A percentile compares a stretch with the other conserved stretches of the same genome.
Conservation (phyloP, 352 stramenopile species). For the Pythium volutum region DNA sequence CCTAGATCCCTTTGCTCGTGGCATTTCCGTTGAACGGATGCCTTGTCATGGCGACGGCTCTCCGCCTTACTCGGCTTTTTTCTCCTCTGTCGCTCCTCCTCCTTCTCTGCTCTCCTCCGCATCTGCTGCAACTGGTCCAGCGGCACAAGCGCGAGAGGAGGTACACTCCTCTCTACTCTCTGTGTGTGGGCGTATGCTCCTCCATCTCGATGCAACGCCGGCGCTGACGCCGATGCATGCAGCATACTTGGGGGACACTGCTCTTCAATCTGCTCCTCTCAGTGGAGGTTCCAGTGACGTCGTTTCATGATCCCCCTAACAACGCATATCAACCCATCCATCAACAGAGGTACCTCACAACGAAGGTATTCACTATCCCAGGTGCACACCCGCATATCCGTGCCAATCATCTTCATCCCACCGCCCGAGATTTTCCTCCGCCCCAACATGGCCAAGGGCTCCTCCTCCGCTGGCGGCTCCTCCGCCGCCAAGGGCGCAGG, state of each 20-base stretch:
- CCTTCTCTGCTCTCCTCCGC: constrained; percentile 7
- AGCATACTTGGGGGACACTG: neutral
- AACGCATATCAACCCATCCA: constrained; percentile 11
- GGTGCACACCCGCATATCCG: constrained; percentile 1
- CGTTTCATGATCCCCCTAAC: neutral
- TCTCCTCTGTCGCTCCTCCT: neutral
- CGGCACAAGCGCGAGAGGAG: constrained; percentile 50
- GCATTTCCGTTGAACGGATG: neutral
- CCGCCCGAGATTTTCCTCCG: neutral
- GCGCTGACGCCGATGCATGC: constrained; percentile 16
- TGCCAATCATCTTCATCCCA: constrained; percentile 14
- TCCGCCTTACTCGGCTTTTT: neutral
- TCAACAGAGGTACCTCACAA: constrained; percentile 3
- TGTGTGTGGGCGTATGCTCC: constrained; percentile 11
- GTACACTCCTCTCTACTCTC: constrained; percentile 33
- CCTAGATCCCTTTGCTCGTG: neutral
- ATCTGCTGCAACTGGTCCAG: constrained; percentile 29
- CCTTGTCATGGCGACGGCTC: neutral
- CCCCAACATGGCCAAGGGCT: constrained; percentile 6
- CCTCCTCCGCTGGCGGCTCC: neutral
- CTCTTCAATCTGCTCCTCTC: neutral
- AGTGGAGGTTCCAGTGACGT: constrained; percentile 18
- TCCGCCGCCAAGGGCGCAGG: neutral
- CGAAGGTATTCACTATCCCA: neutral
- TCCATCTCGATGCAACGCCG: constrained; percentile 7